Evolutionary conservation across 2,329 filamentous ascomycete species (phyloP), one percentile per base, ranked within the genome.

Genomic region (Fusarium humuli): DNA sequence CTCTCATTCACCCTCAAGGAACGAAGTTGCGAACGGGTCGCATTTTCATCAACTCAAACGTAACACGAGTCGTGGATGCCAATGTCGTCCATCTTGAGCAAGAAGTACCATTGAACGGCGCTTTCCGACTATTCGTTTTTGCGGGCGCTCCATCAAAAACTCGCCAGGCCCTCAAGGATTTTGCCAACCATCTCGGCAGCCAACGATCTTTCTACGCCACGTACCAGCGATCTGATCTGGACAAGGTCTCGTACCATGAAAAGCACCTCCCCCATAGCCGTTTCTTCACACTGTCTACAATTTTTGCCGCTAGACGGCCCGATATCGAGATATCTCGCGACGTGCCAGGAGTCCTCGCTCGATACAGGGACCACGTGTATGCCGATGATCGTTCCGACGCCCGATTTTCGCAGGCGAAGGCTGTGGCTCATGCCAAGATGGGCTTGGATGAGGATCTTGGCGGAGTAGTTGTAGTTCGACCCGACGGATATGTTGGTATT

Each of bases 61-160:
- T 97, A 13, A 97, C 94, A 1, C 88, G 94, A 50, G 92, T 97
- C 23, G 90, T 92, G 1, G 94, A 98, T 77, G 92, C 94, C 77
- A 97, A 97, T 79, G 90, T 93, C 7, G 94, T 97, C 2, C 92
- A 97, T 74, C 86, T 97, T 12, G 94, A 97, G 81, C 94, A 97
- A 80, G 92, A 97, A 77, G 87, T 97, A 32, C 94, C 94, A 0
- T 84, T 94, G 63, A 97, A 97, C 79, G 94, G 94, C 45, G 91
- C 94, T 3, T 97, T 94, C 85, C 88, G 94, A 59, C 85, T 97
- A 65, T 97, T 94, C 78, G 80, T 97, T 68, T 97, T 97, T 78
- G 94, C 88, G n/a, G 94, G 94, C 60, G 84, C 85, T 44, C 89
- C 89, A 11, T 77, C 82, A 16, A 83, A 84, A 48, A 91, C 89